A percentile compares a stretch with the other conserved stretches of the same genome.
phyloP scores from a whole-genome alignment of 495 filamentous ascomycete species.

The Endocarpon pusillum region DNA sequence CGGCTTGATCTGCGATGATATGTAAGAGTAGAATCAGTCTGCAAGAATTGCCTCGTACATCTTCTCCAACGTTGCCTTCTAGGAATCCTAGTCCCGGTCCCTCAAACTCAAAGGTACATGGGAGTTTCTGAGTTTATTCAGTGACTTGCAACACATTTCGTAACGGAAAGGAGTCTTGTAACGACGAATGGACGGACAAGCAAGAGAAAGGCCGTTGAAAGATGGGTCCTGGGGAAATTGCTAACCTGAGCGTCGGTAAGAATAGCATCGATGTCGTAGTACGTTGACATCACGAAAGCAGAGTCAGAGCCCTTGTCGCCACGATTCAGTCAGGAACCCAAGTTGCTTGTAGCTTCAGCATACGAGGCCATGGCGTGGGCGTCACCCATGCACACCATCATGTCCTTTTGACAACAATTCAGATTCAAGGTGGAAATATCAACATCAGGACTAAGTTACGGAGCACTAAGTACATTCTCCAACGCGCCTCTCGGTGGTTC shows the following conservation, averaged over 20 bases:
- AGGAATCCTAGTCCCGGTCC: conserved; percentile 76
- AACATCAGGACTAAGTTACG: too few relatives aligned
- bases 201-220: not conserved
- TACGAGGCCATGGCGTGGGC: too few relatives aligned
- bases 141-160: not conserved
- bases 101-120: conserved; percentile 81
- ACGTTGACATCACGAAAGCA: too few relatives aligned
- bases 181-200: too few relatives aligned
- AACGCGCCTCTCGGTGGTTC: too few relatives aligned
- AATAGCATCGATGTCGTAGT: conserved; percentile 90
- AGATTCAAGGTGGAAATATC: too few relatives aligned
- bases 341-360: too few relatives aligned
- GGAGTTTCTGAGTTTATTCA: conserved; percentile 54
- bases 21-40: conserved; percentile 1
- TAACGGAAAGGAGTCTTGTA: conserved; percentile 3
- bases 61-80: conserved; percentile 55
- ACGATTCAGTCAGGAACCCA: too few relatives aligned
- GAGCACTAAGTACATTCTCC: too few relatives aligned
- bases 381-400: too few relatives aligned
- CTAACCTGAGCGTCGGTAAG: conserved; percentile 76
- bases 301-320: too few relatives aligned
- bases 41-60: conserved; percentile 22
- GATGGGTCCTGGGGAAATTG: conserved; percentile 2
- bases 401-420: too few relatives aligned
- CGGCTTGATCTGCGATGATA: conserved; percentile 42